These are phyloP conservation scores for Lavandula angustifolia DNA, from an alignment of 257 asterid species.

Conservation along the genomic window DNA sequence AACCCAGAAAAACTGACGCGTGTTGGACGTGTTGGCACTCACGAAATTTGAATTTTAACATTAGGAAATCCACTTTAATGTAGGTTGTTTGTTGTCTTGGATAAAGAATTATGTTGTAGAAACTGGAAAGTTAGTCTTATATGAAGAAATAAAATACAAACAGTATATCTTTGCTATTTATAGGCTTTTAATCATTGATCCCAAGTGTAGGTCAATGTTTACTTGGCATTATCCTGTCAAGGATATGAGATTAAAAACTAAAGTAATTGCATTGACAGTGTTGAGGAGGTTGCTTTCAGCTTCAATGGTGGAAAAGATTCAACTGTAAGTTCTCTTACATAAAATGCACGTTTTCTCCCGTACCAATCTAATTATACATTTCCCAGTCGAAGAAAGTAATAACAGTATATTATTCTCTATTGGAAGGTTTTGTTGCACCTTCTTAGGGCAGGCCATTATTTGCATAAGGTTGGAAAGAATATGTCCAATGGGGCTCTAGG, in stretches of 20 bases:
- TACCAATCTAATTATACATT: background rate
- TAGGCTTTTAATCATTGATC: constrained; percentile 4
- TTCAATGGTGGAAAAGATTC: constrained; percentile 98
- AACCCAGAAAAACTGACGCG: background rate
- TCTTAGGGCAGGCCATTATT: constrained; percentile 80
- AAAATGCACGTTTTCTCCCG: constrained; percentile 1
- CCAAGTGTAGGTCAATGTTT: background rate
- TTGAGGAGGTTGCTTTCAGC: constrained; percentile 90
- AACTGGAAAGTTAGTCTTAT: background rate
- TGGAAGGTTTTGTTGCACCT: constrained; percentile 82
- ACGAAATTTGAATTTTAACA: background rate
- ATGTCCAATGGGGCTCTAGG: constrained; percentile 36
- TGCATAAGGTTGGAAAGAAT: constrained; percentile 52
- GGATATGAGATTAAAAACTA: constrained; percentile 17
- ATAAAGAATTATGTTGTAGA: background rate
- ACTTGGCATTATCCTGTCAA: background rate
- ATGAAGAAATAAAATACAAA: constrained; percentile 10
- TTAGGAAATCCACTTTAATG: constrained; percentile 4
- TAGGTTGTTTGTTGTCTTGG: background rate
- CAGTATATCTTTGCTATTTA: constrained; percentile 13
- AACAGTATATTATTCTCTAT: constrained; percentile 20
- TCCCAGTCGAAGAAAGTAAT: constrained; percentile 18
- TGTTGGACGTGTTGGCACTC: background rate
- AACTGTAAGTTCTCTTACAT: constrained; percentile 57
- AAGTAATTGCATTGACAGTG: constrained; percentile 44